Evolutionary conservation across 2,329 filamentous ascomycete genomes (phyloP), one percentile per base, ranked within the genome.

Genomic region (Cladosporium sp.): DNA sequence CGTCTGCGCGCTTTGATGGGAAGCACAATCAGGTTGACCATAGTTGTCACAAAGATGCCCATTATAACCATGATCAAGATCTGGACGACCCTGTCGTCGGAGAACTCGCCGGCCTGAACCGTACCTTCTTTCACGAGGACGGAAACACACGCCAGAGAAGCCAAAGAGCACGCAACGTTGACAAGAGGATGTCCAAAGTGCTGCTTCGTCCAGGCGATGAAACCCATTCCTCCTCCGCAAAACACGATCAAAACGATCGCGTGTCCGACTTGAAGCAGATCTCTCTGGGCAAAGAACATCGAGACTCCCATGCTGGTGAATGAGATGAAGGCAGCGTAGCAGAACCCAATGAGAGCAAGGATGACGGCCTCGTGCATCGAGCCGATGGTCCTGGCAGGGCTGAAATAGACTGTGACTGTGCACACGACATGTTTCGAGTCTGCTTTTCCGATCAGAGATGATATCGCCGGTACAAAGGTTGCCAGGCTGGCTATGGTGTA

Each of bases 371-470:
- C 92, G 66, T 92, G 86, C 92, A 97, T 97, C 70, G 91, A 95
- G 0, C 94, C 94, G 30, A 89, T 87, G 21, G 92, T 92, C 66
- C 94, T 85, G 6, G 92, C 92, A 4, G 94, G 93, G 77, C 97
- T 93, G 74, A 97, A 98, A 75, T 97, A 98, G 12, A 97, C 93
- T 0, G 92, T 96, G 66, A 97, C 88, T 2, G 94, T 97, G 36
- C 93, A 93, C 61, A 97, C 92, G 74, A 97, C 89, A 78, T 97
- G 94, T 76, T 97, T 97, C 60, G 92, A 92, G 79, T 97, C 93
- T 74, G 93, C 90, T 69, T 89, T 85, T 12, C 94, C 94, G 18
- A 97, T 82, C 65, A 93, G 86, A 8, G 84, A 81, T 18, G 92
- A 89, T 65, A 97, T 83, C 2, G 86, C 85, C 2, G 89, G 86